Percentiles rank a stretch among this genome's conserved stretches.
Evolutionary conservation across 1,284 basidiomycete genomes (phyloP).

Genomic region (Trichosporon inkin): DNA sequence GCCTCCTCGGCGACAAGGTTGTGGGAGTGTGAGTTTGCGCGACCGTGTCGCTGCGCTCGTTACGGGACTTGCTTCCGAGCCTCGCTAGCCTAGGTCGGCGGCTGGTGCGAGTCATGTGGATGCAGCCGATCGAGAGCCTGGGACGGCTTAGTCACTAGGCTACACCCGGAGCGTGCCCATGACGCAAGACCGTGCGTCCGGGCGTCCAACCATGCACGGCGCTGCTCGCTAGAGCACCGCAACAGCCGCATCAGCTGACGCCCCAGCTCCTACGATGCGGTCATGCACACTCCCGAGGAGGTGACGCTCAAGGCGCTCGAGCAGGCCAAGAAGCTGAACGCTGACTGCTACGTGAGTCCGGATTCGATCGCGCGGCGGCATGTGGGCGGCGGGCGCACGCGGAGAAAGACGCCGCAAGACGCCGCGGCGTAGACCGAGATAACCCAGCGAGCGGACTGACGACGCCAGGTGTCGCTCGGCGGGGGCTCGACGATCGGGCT

Average conservation of each 20-base stretch:
- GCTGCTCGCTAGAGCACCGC: too few species aligned
- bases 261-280: constrained; percentile 45
- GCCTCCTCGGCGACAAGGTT: constrained; percentile 34
- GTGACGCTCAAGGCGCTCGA: constrained; percentile 48
- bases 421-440: neutral
- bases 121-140: too few species aligned
- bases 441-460: neutral
- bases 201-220: neutral
- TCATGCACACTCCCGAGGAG: constrained; percentile 54
- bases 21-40: constrained; percentile 31
- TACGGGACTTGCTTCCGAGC: too few species aligned
- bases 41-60: neutral
- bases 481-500: constrained; percentile 54
- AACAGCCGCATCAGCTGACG: neutral
- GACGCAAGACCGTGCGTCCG: neutral
- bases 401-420: neutral
- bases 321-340: constrained; percentile 41
- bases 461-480: constrained; percentile 37
- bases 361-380: neutral
- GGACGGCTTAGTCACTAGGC: neutral
- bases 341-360: constrained; percentile 52
- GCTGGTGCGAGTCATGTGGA: too few species aligned
- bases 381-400: neutral
- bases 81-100: too few species aligned
- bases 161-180: too few species aligned